Conservation (phyloP, 768 basidiomycete genomes). For the Boletus reticulatus region DNA sequence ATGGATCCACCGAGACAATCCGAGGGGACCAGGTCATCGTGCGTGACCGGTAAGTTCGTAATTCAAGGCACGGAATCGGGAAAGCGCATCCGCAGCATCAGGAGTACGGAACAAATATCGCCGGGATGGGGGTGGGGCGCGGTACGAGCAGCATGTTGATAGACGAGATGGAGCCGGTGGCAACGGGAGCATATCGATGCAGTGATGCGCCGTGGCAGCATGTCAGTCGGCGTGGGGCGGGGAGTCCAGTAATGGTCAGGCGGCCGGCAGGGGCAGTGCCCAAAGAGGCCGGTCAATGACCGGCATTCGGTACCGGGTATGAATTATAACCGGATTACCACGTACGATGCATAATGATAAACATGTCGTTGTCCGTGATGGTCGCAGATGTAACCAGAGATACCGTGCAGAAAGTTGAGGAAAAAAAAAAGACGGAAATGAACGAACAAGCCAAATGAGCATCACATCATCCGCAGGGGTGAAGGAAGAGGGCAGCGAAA, state of each 20-base stretch:
- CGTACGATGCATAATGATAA: not conserved
- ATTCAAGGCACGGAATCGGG: not conserved
- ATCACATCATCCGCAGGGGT: not conserved
- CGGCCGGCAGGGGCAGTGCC: not conserved
- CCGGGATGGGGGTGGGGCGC: not conserved
- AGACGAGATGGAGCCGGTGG: slow-evolving; percentile 4
- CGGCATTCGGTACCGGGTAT: slow-evolving; percentile 12
- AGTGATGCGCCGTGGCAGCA: slow-evolving; percentile 4
- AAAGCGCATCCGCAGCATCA: not conserved
- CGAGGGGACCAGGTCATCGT: not conserved
- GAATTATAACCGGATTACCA: slow-evolving; percentile 5
- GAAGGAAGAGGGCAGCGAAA: not conserved
- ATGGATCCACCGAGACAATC: not conserved
- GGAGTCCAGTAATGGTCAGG: not conserved
- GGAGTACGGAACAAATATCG: not conserved
- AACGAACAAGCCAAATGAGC: slow-evolving; percentile 1
- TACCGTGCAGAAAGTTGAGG: not conserved
- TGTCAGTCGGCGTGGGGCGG: slow-evolving; percentile 4
- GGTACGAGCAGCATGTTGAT: not conserved
- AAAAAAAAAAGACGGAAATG: not conserved
- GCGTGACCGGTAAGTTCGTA: slow-evolving; percentile 2
- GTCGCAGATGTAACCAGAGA: not conserved
- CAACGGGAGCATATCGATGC: slow-evolving; percentile 1
- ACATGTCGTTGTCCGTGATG: not conserved
- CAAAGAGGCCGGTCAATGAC: not conserved